Conservation (phyloP, 148 eudicot species). For the Silene conica region DNA sequence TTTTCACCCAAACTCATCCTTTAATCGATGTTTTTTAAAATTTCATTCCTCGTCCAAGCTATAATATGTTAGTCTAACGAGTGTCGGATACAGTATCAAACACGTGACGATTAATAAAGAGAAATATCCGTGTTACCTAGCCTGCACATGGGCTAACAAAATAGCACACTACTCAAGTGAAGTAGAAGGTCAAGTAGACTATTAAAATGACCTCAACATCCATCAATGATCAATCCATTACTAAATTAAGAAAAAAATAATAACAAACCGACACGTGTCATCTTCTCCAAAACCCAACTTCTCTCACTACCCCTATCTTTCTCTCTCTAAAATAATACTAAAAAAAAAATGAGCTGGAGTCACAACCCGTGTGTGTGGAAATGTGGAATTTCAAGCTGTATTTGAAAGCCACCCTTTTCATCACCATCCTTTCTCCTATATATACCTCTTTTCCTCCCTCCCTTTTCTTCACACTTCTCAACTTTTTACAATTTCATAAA, state of each 20-base stretch:
- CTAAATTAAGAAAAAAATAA: too few relatives aligned
- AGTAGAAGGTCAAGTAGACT: slow-evolving; percentile 24
- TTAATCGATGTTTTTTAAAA: too few relatives aligned
- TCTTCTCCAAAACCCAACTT: background rate
- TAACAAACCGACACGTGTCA: slow-evolving; percentile 23
- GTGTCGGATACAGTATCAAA: too few relatives aligned
- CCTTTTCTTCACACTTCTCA: slow-evolving; percentile 23
- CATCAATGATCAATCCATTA: too few relatives aligned
- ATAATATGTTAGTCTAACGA: too few relatives aligned
- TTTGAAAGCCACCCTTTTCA: slow-evolving; percentile 20
- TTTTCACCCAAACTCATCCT: too few relatives aligned
- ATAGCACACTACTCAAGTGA: background rate
- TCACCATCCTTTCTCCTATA: slow-evolving; percentile 4
- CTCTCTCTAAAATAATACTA: background rate
- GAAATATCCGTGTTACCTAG: too few relatives aligned
- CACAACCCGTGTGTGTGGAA: slow-evolving; percentile 62
- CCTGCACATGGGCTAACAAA: too few relatives aligned
- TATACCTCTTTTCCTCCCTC: slow-evolving; percentile 26
- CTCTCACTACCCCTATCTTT: slow-evolving; percentile 20
- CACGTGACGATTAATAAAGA: too few relatives aligned
- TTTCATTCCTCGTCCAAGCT: too few relatives aligned
- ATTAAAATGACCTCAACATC: background rate
- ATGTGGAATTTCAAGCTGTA: slow-evolving; percentile 51
- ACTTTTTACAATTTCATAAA: slow-evolving; percentile 17
- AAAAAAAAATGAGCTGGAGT: slow-evolving; percentile 50